phyloP scores from a whole-genome alignment of 2,329 filamentous ascomycete genomes.

The Epichloe uncinata region DNA sequence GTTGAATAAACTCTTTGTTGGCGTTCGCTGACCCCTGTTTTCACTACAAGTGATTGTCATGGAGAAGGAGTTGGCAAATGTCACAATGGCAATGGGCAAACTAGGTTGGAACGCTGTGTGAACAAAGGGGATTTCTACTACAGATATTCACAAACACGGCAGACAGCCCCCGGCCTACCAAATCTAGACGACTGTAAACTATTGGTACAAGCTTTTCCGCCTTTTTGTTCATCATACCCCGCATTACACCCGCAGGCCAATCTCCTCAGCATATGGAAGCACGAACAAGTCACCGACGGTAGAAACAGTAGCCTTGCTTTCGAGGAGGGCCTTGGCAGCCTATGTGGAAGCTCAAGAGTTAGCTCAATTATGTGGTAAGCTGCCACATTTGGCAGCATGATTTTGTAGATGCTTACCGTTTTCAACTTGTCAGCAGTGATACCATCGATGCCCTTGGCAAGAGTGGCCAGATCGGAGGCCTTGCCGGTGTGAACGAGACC shows the following conservation, averaged over 20 bases:
- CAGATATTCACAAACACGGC: conserved; percentile 30
- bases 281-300: conserved; percentile 83
- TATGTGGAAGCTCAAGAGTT: conserved; percentile 32
- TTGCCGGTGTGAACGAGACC: conserved; percentile 71
- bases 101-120: conserved; percentile 6
- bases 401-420: conserved; percentile 46
- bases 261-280: conserved; percentile 85
- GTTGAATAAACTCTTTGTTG: not conserved
- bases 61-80: not conserved
- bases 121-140: conserved; percentile 28
- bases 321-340: conserved; percentile 78
- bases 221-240: conserved; percentile 13
- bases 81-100: not conserved
- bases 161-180: conserved; percentile 14
- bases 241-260: conserved; percentile 84
- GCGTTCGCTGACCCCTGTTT: not conserved
- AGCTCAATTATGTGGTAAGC: conserved; percentile 8
- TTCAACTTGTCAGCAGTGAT: conserved; percentile 79
- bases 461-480: conserved; percentile 69
- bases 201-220: conserved; percentile 28
- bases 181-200: conserved; percentile 26
- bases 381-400: not conserved
- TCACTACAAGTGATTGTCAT: not conserved
- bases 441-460: conserved; percentile 63
- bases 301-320: conserved; percentile 78